Evolutionary conservation across 176 grass and related monocot genomes (phyloP), one percentile per base, ranked within the genome.

Genomic region (Carex cristatella): DNA sequence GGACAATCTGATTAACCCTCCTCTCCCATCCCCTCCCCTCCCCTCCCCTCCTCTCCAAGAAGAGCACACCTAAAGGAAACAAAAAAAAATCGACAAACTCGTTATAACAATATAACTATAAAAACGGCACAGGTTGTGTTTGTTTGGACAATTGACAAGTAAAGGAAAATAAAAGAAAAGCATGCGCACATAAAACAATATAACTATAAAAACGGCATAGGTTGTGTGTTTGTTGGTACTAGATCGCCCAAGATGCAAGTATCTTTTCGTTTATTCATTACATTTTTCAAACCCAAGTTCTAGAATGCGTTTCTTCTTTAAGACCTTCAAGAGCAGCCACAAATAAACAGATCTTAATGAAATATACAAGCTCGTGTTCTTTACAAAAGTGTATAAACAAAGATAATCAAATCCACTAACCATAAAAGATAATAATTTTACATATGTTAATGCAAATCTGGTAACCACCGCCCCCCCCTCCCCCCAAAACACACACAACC

Each of bases 291-390:
- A 49, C 48, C 44, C 7, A 2, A 49, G 48, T 49, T 10, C 1
- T 10, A 11, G 48, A 49, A 49, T 60, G 5, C n/a, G 4, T 60
- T 60, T 7, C 16, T 60, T 60, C 1, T 6, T 60, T 60, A 16
- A 40, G 15, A 42, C 35, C 33, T 28, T 28, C 53, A 30, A 53
- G 4, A 30, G 14, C 48, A 79, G 28, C 23, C 28, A 58, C 14
- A 15, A 79, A 79, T 35, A 79, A 79, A 79, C 74, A 79, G 13
- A 57, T 58, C 14, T 14, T 35, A 79, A 79, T 16, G 53, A 79
- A 72, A 23, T 58, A 30, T 79, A 79, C 74, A 79, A 37, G 11
- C 51, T 58, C 30, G 32, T 35, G 27, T 56, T 79, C 53, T 78
- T 58, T 33, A 79, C 57, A 33, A 58, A 78, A 57, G 0, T 31